phyloP scores from a whole-genome alignment of 2,329 filamentous ascomycete genomes.

The Neofusicoccum sp. region DNA sequence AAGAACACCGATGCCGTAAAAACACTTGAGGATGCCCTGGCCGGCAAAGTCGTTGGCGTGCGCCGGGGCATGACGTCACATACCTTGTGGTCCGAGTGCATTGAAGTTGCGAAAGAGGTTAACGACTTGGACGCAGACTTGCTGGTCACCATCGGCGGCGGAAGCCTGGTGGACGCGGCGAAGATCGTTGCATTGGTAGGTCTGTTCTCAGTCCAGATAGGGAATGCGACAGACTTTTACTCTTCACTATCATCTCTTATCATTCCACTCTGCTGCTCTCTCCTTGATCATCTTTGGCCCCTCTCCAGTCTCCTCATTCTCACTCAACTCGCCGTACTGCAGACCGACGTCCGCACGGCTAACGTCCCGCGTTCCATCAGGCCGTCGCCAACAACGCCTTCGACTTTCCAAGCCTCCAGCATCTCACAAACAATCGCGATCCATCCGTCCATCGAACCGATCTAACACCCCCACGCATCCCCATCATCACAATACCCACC shows the following conservation, averaged over 20 bases:
- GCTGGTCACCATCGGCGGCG: slow-evolving; percentile 58
- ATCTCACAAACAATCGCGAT: slow-evolving; percentile 49
- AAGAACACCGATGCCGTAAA: slow-evolving; percentile 51
- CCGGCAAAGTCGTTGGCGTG: slow-evolving; percentile 47
- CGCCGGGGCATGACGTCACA: slow-evolving; percentile 57
- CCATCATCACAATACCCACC: slow-evolving; percentile 46
- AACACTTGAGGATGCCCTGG: slow-evolving; percentile 46
- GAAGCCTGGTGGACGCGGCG: slow-evolving; percentile 59
- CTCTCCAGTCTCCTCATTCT: background rate
- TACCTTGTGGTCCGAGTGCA: slow-evolving; percentile 56
- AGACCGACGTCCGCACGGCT: background rate
- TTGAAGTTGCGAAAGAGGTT: slow-evolving; percentile 51
- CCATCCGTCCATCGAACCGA: slow-evolving; percentile 6
- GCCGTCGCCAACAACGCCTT: background rate
- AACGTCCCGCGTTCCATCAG: background rate
- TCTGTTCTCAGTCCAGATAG: slow-evolving; percentile 1
- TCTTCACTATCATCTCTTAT: background rate
- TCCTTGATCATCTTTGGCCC: background rate
- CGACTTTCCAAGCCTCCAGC: slow-evolving; percentile 31
- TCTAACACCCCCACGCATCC: slow-evolving; percentile 30
- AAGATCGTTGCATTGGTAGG: slow-evolving; percentile 54
- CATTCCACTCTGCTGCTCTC: background rate
- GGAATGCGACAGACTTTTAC: background rate
- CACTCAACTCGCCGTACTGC: too few species aligned
- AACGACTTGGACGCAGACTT: slow-evolving; percentile 47